phyloP scores from a whole-genome alignment of 768 basidiomycete genomes.

The Russula virescens region DNA sequence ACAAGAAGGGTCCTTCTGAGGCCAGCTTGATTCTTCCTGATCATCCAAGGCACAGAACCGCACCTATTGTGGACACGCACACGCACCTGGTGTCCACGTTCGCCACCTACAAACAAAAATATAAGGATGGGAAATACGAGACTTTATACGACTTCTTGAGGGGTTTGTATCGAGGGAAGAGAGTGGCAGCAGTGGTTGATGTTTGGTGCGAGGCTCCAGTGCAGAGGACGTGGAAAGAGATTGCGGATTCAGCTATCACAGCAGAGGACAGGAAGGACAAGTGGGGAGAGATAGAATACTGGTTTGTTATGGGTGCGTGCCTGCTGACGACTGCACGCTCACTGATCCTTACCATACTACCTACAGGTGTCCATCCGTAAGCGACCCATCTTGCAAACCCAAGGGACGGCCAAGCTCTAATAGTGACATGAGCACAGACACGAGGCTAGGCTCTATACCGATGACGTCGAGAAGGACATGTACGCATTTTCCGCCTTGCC shows the following conservation, averaged over 20 bases:
- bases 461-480: slow-evolving; percentile 65
- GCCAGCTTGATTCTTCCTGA: slow-evolving; percentile 18
- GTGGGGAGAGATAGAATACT: slow-evolving; percentile 72
- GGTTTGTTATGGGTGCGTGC: slow-evolving; percentile 70
- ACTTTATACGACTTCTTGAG: slow-evolving; percentile 67
- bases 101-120: slow-evolving; percentile 53
- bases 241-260: slow-evolving; percentile 64
- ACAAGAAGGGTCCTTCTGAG: slow-evolving; percentile 19
- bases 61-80: slow-evolving; percentile 73
- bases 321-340: neutral
- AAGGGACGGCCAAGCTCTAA: neutral
- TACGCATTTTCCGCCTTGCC: slow-evolving; percentile 30
- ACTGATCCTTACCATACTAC: neutral
- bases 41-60: slow-evolving; percentile 13
- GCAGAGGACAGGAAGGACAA: slow-evolving; percentile 40
- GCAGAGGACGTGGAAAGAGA: slow-evolving; percentile 53
- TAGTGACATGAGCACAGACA: slow-evolving; percentile 41
- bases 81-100: slow-evolving; percentile 79
- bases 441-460: slow-evolving; percentile 62
- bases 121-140: slow-evolving; percentile 48
- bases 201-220: slow-evolving; percentile 88
- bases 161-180: slow-evolving; percentile 50
- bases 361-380: slow-evolving; percentile 69
- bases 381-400: slow-evolving; percentile 24
- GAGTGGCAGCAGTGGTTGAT: slow-evolving; percentile 67